Conservation (phyloP, 345 rosid genomes). For the Populus euphratica region DNA sequence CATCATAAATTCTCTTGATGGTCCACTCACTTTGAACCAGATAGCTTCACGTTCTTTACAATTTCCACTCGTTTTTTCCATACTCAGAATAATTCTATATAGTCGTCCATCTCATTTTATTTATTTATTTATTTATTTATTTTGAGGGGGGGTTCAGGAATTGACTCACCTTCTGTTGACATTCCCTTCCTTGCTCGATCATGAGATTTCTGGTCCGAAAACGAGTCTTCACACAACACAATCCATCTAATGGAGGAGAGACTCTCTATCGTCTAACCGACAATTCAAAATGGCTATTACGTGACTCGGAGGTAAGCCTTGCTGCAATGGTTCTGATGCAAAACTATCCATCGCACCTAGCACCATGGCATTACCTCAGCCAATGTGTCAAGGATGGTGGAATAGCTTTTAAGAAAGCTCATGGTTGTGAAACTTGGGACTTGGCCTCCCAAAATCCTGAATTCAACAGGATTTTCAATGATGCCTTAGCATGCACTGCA, state of each 20-base stretch:
- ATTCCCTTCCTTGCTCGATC: too few relatives aligned
- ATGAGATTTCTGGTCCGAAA: too few relatives aligned
- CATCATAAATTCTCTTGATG: too few relatives aligned
- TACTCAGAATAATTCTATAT: too few relatives aligned
- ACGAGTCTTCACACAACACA: too few relatives aligned
- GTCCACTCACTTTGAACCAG: too few relatives aligned
- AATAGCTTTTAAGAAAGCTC: slow-evolving; percentile 30
- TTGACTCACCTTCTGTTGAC: slow-evolving; percentile 18
- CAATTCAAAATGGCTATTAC: slow-evolving; percentile 34
- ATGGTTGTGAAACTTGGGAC: slow-evolving; percentile 29
- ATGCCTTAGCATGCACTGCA: slow-evolving; percentile 24
- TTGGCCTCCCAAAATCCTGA: slow-evolving; percentile 16
- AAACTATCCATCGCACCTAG: slow-evolving; percentile 20
- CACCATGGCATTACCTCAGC: slow-evolving; percentile 29
- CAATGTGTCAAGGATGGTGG: slow-evolving; percentile 38
- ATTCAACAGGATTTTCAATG: slow-evolving; percentile 26
- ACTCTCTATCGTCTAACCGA: slow-evolving; percentile 9
- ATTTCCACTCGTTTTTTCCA: too few relatives aligned
- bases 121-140: too few relatives aligned
- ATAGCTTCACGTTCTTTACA: too few relatives aligned
- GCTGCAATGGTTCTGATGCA: slow-evolving; percentile 29
- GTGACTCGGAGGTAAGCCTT: slow-evolving; percentile 19
- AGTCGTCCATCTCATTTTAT: too few relatives aligned
- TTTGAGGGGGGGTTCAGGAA: too few relatives aligned
- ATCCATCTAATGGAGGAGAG: too few relatives aligned